Evolutionary conservation across 2,329 filamentous ascomycete species (phyloP), one percentile per base, ranked within the genome.

Genomic region (Talaromyces sp.): DNA sequence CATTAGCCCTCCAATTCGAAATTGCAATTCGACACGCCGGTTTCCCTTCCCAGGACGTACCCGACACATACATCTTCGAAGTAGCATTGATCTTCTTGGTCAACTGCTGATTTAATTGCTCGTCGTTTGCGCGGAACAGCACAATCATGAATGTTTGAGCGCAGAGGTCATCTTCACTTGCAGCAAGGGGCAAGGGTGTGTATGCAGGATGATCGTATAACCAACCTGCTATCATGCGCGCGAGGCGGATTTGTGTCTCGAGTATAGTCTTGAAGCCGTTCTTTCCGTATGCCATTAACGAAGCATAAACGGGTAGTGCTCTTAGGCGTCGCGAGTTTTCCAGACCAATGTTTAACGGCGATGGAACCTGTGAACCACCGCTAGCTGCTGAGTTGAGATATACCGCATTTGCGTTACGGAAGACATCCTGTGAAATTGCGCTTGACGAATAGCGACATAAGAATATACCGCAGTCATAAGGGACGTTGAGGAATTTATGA

Each of bases 401-500:
- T 1, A 89, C 90, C 2, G 94, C 93, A 74, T 93, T 93, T 37
- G 91, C 87, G 77, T 97, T 97, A 66, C 86, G 84, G 77, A 94
- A 96, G 10, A 93, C 88, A 4, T 84, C 78, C 35, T 83, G 81
- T 1, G 89, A 84, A 13, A 86, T 80, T 2, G 78, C 71, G 10
- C 35, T 52, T 13, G 63, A 61, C 8, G 85, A 79, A 67, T 90
- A 86, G 19, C 87, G 86, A 61, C 89, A 92, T 70, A 96, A 86
- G 83, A 97, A 96, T 77, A 97, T 90, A 50, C 93, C 94, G 71
- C 90, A 93, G 76, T 97, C 94, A 72, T 97, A 97, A 0, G 94
- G 93, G 54, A 97, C 92, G 70, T 97, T 97, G 67, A 98, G 84
- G n/a, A 97, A 80, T 74, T 97, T 97, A 77, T 98, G 94, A 0